Evolutionary conservation across 1,284 basidiomycete species (phyloP), one percentile per base, ranked within the genome.

Genomic region (Naganishia liquefaciens): DNA sequence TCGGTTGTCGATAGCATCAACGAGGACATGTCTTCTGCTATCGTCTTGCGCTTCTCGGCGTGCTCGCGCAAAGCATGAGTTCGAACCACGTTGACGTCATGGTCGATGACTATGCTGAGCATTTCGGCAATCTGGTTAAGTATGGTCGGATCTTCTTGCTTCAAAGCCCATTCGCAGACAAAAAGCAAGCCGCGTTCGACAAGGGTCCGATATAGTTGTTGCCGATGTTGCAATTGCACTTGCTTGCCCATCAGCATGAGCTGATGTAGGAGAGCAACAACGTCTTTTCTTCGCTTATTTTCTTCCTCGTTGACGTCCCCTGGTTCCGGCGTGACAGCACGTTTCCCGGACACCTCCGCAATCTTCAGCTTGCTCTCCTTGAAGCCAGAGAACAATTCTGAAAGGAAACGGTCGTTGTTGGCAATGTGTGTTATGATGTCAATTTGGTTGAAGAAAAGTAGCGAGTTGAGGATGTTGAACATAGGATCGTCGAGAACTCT

Each of bases 401-500:
- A 82, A 30, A 98, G 81, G 75, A 97, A 89, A 5, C 79, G 75
- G 5, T 85, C 84, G 74, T 94, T 90, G 64, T 83, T 84, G 74
- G 93, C 89, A 53, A 97, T 86, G 76, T 95, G 88, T 62, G 84
- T 87, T 75, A 98, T 92, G 74, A 99, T 98, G 79, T 99, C 95
- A 73, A 95, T 93, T 79, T 99, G 95, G 80, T 98, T 96, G 84
- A 95, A 99, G 76, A 98, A 95, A 76, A 99, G 92, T 79, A 92
- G 91, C 19, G 92, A 93, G 79, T 93, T 97, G 73, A 99, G 86
- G 72, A 97, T 92, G 72, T 93, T 93, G 82, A 97, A 96, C 0
- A 93, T 97, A 0, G 92, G 90, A 76, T 99, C 95, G 74, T 99
- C 95, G 51, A 98, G 84, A 2, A 90, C 87, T 7, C 95, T 87